Percentiles rank a stretch among this genome's conserved stretches.
Conservation (phyloP, 1,139 yeast species). For the Hanseniaspora uvarum region DNA sequence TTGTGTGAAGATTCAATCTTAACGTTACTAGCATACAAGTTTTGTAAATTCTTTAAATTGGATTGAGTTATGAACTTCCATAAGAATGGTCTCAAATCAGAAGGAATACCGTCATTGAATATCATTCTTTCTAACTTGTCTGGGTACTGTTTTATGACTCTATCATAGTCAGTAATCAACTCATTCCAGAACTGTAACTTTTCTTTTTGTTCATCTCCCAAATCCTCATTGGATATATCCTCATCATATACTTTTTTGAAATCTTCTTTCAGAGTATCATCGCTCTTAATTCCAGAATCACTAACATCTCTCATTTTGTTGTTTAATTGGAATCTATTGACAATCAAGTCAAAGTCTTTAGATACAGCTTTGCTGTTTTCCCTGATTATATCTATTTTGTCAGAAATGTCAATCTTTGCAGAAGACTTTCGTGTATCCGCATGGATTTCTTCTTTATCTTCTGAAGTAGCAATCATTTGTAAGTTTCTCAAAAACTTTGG, state of each 20-base stretch:
- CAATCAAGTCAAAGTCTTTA: conserved; percentile 36
- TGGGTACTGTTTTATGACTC: conserved; percentile 54
- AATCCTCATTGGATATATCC: conserved; percentile 14
- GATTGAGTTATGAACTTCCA: conserved; percentile 90
- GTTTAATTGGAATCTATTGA: conserved; percentile 40
- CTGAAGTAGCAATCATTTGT: conserved; percentile 19
- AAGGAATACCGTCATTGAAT: conserved; percentile 64
- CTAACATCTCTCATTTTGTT: conserved; percentile 18
- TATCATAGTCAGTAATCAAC: conserved; percentile 62
- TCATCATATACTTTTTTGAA: conserved; percentile 24
- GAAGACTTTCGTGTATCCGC: not conserved
- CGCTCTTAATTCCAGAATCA: conserved; percentile 11
- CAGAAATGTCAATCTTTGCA: not conserved
- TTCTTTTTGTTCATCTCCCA: conserved; percentile 17
- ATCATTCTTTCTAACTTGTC: conserved; percentile 51
- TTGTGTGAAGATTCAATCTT: conserved; percentile 55
- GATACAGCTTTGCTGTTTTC: conserved; percentile 12
- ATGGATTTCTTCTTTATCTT: not conserved
- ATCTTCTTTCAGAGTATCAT: conserved; percentile 24
- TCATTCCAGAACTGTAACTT: conserved; percentile 80
- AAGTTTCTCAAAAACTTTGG: conserved; percentile 24
- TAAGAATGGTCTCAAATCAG: conserved; percentile 72
- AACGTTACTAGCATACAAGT: conserved; percentile 45
- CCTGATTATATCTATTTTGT: conserved; percentile 11
- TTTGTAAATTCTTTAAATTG: conserved; percentile 65